These are phyloP conservation scores for Suhomyces taliae DNA, from an alignment of 1,139 yeast species.

Conservation along the genomic window DNA sequence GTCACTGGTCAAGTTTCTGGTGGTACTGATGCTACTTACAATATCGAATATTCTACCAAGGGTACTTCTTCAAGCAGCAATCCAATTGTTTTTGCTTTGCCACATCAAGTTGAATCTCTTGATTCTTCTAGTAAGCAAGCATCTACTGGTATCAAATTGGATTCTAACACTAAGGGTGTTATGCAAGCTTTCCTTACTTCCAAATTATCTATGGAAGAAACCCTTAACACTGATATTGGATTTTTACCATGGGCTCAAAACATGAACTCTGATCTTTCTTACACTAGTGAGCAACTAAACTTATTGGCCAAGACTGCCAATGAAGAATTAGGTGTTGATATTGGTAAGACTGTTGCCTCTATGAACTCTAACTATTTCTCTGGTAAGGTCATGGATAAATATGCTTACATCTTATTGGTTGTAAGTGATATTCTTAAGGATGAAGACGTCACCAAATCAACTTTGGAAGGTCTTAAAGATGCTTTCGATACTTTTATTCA, in stretches of 20 bases:
- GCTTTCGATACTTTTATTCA: slow-evolving; percentile 52
- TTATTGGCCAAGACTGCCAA: slow-evolving; percentile 57
- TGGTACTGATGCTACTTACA: slow-evolving; percentile 48
- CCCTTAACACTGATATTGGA: slow-evolving; percentile 47
- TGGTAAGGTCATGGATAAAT: slow-evolving; percentile 75
- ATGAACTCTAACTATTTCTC: slow-evolving; percentile 60
- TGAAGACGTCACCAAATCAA: slow-evolving; percentile 45
- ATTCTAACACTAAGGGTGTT: slow-evolving; percentile 65
- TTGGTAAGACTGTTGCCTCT: slow-evolving; percentile 47
- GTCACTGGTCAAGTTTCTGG: slow-evolving; percentile 29
- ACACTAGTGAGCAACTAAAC: slow-evolving; percentile 51
- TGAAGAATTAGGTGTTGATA: slow-evolving; percentile 58
- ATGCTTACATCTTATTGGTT: slow-evolving; percentile 67
- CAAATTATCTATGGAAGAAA: slow-evolving; percentile 50
- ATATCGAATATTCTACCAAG: slow-evolving; percentile 49
- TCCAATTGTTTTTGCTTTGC: slow-evolving; percentile 64
- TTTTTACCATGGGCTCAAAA: slow-evolving; percentile 61
- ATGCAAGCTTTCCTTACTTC: slow-evolving; percentile 62
- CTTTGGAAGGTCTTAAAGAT: slow-evolving; percentile 50
- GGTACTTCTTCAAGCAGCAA: slow-evolving; percentile 55
- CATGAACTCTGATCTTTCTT: slow-evolving; percentile 34
- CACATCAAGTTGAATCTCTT: slow-evolving; percentile 66
- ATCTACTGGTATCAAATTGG: slow-evolving; percentile 50
- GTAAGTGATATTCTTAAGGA: slow-evolving; percentile 61
- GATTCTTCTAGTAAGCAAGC: slow-evolving; percentile 31